Conservation (phyloP, 495 filamentous ascomycete species). For the Chaetomium cochliodes region DNA sequence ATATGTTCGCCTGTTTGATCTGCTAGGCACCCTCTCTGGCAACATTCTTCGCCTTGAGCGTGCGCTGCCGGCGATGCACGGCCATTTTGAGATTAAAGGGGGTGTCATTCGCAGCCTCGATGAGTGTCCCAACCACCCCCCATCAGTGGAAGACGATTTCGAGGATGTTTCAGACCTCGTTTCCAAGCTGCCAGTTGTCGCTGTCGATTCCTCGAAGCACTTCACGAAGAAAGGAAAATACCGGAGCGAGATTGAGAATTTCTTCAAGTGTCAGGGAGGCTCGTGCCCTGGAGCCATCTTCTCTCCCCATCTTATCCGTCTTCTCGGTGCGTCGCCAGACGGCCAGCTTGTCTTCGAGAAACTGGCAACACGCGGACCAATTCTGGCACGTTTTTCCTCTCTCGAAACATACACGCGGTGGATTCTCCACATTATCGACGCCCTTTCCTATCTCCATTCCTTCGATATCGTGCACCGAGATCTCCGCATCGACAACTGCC, state of each 20-base stretch:
- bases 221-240: conserved; percentile 39
- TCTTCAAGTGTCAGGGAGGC: conserved; percentile 34
- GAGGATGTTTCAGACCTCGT: conserved; percentile 12
- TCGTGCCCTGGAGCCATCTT: conserved; percentile 26
- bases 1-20: not conserved
- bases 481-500: conserved; percentile 31
- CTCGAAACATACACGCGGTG: conserved; percentile 17
- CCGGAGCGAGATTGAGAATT: conserved; percentile 33
- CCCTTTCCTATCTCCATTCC: conserved; percentile 28
- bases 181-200: conserved; percentile 26
- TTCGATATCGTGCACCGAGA: conserved; percentile 36
- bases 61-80: no score
- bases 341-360: conserved; percentile 33
- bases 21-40: not conserved
- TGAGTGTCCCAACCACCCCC: not conserved
- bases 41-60: not conserved
- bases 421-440: conserved; percentile 23
- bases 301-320: conserved; percentile 28
- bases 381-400: conserved; percentile 21
- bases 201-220: conserved; percentile 28
- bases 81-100: conserved; percentile 28
- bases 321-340: conserved; percentile 28
- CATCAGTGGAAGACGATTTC: not conserved
- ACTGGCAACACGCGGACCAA: conserved; percentile 16
- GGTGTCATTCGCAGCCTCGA: conserved; percentile 25